These are phyloP conservation scores for Alternaria angustiovoidea DNA, from an alignment of 2,329 filamentous ascomycete genomes.

Conservation along the genomic window DNA sequence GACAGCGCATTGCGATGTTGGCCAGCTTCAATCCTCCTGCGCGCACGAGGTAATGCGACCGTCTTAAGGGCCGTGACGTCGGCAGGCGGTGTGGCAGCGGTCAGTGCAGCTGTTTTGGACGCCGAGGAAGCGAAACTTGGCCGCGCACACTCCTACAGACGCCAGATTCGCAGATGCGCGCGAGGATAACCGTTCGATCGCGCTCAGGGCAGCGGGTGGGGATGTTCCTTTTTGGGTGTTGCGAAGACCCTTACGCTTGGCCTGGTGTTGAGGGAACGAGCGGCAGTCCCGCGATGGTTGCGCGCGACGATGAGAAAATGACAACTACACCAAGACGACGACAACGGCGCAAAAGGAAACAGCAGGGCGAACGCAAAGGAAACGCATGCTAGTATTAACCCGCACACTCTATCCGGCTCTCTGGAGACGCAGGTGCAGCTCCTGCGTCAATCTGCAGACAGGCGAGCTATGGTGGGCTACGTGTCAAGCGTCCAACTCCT, in stretches of 20 bases:
- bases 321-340: constrained; percentile 11
- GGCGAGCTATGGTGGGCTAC: constrained; percentile 47
- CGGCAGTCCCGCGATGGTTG: constrained; percentile 30
- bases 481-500: constrained; percentile 46
- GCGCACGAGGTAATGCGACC: constrained; percentile 42
- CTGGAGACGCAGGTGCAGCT: constrained; percentile 49
- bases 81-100: constrained; percentile 51
- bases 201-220: constrained; percentile 17
- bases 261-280: constrained; percentile 33
- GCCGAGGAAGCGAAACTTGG: constrained; percentile 39
- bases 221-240: constrained; percentile 15
- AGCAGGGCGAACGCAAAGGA: constrained; percentile 39
- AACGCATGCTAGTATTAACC: constrained; percentile 46
- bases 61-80: constrained; percentile 45
- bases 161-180: constrained; percentile 26
- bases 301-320: constrained; percentile 17
- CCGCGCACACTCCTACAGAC: constrained; percentile 23
- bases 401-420: constrained; percentile 40
- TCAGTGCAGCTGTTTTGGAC: constrained; percentile 48
- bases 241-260: constrained; percentile 18
- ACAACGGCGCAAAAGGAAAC: constrained; percentile 24
- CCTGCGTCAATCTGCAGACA: constrained; percentile 52
- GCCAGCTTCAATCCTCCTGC: constrained; percentile 39
- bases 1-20: constrained; percentile 51
- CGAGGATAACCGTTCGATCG: constrained; percentile 25